phyloP scores from a whole-genome alignment of 75 land plant genomes.

The Selaginella tamariscina region DNA sequence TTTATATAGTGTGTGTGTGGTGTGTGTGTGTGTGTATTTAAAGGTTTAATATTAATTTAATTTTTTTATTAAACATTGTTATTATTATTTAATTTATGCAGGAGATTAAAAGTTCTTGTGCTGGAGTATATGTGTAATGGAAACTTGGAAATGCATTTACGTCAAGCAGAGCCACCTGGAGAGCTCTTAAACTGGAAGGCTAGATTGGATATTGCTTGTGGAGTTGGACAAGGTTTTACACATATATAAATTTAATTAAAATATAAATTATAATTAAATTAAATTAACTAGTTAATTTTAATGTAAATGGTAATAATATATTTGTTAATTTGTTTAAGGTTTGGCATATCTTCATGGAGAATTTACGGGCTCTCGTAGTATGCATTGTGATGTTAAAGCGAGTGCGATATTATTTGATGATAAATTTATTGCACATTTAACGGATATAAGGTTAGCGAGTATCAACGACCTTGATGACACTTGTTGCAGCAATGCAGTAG shows the following conservation, averaged over 20 bases:
- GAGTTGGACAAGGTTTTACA: not conserved
- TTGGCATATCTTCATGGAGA: not conserved
- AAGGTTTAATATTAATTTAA: no score
- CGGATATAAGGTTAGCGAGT: no score
- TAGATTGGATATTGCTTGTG: not conserved
- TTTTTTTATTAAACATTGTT: no score
- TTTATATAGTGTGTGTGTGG: no score
- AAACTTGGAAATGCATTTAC: not conserved
- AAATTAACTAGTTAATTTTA: no score
- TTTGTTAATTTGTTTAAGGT: not conserved
- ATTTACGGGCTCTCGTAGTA: not conserved
- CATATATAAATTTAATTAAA: no score
- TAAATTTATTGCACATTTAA: not conserved
- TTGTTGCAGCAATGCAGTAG: no score
- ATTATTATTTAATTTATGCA: no score
- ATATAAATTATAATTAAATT: no score
- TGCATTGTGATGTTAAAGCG: not conserved
- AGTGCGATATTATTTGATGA: not conserved
- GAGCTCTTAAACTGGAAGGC: not conserved
- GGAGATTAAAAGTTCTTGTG: not conserved
- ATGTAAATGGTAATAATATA: no score
- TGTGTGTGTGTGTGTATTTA: no score
- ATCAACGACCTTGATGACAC: no score
- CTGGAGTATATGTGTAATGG: not conserved
- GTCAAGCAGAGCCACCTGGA: not conserved